These are phyloP conservation scores for Sarcocystis neurona DNA, from an alignment of 169 alveolate species.

Conservation along the genomic window DNA sequence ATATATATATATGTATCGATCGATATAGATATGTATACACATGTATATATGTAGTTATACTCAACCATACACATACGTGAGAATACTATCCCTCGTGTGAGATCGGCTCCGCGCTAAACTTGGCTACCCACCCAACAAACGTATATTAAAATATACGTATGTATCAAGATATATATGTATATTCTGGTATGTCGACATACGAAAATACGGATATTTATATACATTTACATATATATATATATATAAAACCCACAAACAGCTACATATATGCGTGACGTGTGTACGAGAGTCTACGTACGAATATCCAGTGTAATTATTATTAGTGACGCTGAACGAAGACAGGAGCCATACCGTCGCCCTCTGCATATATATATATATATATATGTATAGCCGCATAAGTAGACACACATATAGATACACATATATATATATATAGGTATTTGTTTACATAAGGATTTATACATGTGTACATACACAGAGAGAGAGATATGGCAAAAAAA, in stretches of 20 bases:
- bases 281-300: no score
- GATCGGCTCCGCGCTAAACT: not conserved
- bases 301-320: no score
- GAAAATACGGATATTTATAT: no score
- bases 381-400: not conserved
- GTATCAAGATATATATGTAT: not conserved
- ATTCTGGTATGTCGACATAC: not conserved
- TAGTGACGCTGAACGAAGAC: no score
- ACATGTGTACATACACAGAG: not conserved
- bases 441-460: no score
- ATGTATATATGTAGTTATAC: not conserved
- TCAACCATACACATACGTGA: not conserved
- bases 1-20: not conserved
- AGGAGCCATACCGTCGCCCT: no score
- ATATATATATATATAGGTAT: not conserved
- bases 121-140: conserved; percentile 10
- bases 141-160: not conserved
- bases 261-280: no score
- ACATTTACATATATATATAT: not conserved
- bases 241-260: not conserved
- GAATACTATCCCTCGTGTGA: not conserved
- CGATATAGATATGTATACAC: not conserved
- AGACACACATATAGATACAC: not conserved
- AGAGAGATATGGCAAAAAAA: not conserved
- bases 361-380: not conserved